A percentile compares a stretch with the other conserved stretches of the same genome.
These are phyloP conservation scores for Graphilbum sp. DNA, from an alignment of 2,329 filamentous ascomycete species.

Conservation along the genomic window DNA sequence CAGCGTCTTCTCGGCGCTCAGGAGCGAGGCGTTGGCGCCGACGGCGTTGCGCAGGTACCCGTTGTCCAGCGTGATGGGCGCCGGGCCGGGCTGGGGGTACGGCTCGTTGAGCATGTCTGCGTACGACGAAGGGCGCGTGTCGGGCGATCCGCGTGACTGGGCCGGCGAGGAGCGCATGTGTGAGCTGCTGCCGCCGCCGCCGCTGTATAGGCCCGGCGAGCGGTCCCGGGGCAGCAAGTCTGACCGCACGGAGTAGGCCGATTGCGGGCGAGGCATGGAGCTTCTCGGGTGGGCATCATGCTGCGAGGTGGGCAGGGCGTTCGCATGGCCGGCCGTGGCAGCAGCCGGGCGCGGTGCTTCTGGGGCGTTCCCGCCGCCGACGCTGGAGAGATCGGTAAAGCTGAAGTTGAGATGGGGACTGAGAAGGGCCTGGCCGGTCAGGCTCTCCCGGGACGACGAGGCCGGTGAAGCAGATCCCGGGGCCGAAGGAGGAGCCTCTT, in stretches of 20 bases:
- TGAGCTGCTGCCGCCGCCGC: too few relatives aligned
- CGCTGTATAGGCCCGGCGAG: conserved; percentile 31
- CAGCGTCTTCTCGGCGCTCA: conserved; percentile 83
- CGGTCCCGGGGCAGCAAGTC: conserved; percentile 51
- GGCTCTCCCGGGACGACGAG: neutral
- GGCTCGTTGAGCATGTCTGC: conserved; percentile 49
- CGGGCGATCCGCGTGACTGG: conserved; percentile 38
- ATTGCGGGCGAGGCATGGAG: conserved; percentile 52
- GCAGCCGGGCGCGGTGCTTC: too few relatives aligned
- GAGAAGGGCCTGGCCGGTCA: neutral
- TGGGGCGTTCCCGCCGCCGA: neutral
- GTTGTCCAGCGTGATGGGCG: conserved; percentile 62
- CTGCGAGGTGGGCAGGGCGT: conserved; percentile 42
- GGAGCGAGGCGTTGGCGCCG: conserved; percentile 76
- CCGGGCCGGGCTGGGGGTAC: conserved; percentile 61
- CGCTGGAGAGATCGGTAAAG: neutral
- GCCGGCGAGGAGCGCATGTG: conserved; percentile 30
- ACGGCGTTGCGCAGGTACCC: conserved; percentile 61
- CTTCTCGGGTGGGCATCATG: conserved; percentile 27
- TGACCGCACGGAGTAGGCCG: conserved; percentile 58
- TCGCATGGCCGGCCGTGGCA: conserved; percentile 36
- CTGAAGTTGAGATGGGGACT: neutral
- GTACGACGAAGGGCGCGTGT: conserved; percentile 35
- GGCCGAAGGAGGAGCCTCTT: too few relatives aligned
- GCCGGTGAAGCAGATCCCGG: too few relatives aligned